Conservation (phyloP, 331 rosid species). For the Stylosanthes scabra region DNA sequence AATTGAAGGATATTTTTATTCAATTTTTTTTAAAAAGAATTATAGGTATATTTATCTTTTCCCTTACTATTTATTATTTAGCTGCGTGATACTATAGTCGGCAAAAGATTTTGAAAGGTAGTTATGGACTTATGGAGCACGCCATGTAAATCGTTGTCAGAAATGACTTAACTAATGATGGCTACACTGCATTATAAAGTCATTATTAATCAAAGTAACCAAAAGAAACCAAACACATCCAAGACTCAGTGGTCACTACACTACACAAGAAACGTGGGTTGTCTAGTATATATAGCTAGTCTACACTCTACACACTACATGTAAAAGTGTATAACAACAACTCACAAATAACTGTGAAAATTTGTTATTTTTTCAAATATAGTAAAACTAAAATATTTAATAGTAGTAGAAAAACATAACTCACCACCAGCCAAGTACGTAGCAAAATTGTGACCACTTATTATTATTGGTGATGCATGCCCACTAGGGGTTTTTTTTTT, state of each 20-base stretch:
- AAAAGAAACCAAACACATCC: constrained; percentile 13
- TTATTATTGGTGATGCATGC: not conserved
- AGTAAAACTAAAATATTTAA: no score
- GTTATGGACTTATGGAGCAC: not conserved
- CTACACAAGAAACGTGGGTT: constrained; percentile 4
- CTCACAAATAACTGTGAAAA: no score
- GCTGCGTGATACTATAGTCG: not conserved
- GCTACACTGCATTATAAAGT: not conserved
- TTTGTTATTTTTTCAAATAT: no score
- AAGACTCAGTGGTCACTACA: not conserved
- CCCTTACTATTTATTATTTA: no score
- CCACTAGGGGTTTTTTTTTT: not conserved
- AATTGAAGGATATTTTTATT: no score
- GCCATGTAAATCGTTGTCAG: not conserved
- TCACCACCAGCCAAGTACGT: no score
- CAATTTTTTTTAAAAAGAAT: no score
- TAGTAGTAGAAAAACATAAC: constrained; percentile 16
- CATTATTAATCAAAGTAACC: not conserved
- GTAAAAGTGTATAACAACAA: no score
- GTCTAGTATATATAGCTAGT: not conserved
- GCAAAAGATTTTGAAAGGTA: not conserved
- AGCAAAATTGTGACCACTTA: not conserved
- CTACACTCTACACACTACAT: no score
- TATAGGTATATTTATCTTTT: no score
- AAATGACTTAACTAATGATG: not conserved